phyloP scores from a whole-genome alignment of 2,329 filamentous ascomycete species.

The Sporothrix variecibatus region DNA sequence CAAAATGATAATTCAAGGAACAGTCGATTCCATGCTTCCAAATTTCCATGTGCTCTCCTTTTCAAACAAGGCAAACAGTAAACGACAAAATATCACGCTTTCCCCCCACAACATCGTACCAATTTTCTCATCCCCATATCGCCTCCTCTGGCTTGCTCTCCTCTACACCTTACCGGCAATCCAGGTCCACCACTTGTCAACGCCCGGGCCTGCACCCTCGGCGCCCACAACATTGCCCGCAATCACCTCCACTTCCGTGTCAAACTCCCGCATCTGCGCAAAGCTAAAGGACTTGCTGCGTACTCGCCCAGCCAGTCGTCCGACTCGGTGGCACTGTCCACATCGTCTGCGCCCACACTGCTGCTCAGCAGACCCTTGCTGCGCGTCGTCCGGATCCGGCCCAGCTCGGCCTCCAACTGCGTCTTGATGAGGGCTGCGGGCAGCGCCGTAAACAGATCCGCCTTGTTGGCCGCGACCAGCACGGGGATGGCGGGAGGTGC shows the following conservation, averaged over 20 bases:
- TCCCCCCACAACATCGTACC: not conserved
- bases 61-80: not conserved
- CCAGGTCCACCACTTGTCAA: constrained; percentile 89
- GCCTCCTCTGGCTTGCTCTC: no score
- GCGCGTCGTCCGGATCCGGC: constrained; percentile 72
- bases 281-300: constrained; percentile 76
- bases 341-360: constrained; percentile 63
- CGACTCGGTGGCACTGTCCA: constrained; percentile 63
- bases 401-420: constrained; percentile 78
- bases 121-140: no score
- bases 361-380: constrained; percentile 83
- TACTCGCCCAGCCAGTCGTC: constrained; percentile 85
- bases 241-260: constrained; percentile 73
- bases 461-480: constrained; percentile 89
- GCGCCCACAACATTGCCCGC: constrained; percentile 71
- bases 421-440: constrained; percentile 74
- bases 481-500: constrained; percentile 66
- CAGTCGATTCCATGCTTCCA: not conserved
- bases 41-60: not conserved
- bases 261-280: constrained; percentile 77
- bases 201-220: constrained; percentile 62
- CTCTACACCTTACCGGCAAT: constrained; percentile 70
- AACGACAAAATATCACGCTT: not conserved
- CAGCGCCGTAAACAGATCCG: constrained; percentile 90
- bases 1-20: not conserved